These are phyloP conservation scores for Pleurotus salmoneostramineus DNA, from an alignment of 768 basidiomycete genomes.

Conservation along the genomic window DNA sequence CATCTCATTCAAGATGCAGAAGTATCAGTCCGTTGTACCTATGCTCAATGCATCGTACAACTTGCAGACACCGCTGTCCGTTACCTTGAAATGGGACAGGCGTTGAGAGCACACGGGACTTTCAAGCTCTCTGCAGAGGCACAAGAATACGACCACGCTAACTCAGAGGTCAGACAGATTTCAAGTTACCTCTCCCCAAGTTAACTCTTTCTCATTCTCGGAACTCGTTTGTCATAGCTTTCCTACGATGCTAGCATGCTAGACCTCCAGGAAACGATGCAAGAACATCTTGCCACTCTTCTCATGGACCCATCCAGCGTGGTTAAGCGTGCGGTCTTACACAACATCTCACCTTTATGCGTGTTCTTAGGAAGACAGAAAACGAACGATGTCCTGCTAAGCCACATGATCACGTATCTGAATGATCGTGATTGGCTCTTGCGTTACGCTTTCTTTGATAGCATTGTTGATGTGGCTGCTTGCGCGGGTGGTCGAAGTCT, in stretches of 20 bases:
- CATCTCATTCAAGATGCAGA: conserved; percentile 83
- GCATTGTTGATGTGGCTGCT: conserved; percentile 91
- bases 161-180: conserved; percentile 62
- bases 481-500: conserved; percentile 89
- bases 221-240: conserved; percentile 44
- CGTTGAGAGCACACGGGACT: conserved; percentile 78
- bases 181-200: not conserved
- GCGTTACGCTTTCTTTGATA: conserved; percentile 90
- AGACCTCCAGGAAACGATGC: conserved; percentile 81
- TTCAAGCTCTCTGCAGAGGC: conserved; percentile 60
- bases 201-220: not conserved
- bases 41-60: conserved; percentile 81
- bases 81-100: conserved; percentile 93
- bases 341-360: conserved; percentile 85
- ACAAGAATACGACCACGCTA: conserved; percentile 72
- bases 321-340: conserved; percentile 88
- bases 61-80: conserved; percentile 84
- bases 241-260: conserved; percentile 86
- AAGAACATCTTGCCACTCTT: conserved; percentile 82
- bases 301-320: conserved; percentile 86
- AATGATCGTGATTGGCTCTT: conserved; percentile 93
- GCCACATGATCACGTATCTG: conserved; percentile 82
- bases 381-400: conserved; percentile 92
- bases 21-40: conserved; percentile 71
- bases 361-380: conserved; percentile 90